Conservation (phyloP, 2,329 filamentous ascomycete species). For the Arthrobotrys megalospora region DNA sequence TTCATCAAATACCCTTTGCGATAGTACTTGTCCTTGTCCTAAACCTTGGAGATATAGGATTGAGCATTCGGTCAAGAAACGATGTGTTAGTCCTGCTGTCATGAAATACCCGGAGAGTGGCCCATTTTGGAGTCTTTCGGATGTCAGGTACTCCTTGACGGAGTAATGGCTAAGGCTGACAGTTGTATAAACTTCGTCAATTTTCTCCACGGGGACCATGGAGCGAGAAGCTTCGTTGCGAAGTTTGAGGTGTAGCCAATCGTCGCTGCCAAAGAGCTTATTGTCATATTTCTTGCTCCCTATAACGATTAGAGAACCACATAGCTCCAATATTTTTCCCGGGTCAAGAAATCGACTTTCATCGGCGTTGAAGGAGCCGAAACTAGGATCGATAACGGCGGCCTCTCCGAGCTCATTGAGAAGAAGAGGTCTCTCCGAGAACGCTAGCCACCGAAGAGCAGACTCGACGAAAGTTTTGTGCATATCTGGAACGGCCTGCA, state of each 20-base stretch:
- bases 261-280: not conserved
- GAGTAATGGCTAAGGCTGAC: constrained; percentile 48
- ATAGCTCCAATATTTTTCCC: constrained; percentile 43
- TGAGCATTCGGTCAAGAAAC: constrained; percentile 34
- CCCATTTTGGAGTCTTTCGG: constrained; percentile 10
- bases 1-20: constrained; percentile 7
- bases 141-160: constrained; percentile 46
- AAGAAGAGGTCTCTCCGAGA: constrained; percentile 40
- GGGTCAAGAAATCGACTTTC: constrained; percentile 47
- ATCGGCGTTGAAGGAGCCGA: constrained; percentile 35
- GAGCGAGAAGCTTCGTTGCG: not conserved
- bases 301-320: constrained; percentile 30
- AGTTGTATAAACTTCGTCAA: not conserved
- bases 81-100: constrained; percentile 3
- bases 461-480: constrained; percentile 48
- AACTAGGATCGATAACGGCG: constrained; percentile 42
- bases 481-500: constrained; percentile 24
- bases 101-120: constrained; percentile 12
- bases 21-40: constrained; percentile 13
- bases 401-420: constrained; percentile 47
- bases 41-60: constrained; percentile 34
- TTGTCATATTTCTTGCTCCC: not conserved
- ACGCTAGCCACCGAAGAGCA: constrained; percentile 46
- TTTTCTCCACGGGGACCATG: not conserved
- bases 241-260: constrained; percentile 43